A percentile compares a stretch with the other conserved stretches of the same genome.
phyloP scores from a whole-genome alignment of 208 protist species.

The Endotrypanum monterogeii region DNA sequence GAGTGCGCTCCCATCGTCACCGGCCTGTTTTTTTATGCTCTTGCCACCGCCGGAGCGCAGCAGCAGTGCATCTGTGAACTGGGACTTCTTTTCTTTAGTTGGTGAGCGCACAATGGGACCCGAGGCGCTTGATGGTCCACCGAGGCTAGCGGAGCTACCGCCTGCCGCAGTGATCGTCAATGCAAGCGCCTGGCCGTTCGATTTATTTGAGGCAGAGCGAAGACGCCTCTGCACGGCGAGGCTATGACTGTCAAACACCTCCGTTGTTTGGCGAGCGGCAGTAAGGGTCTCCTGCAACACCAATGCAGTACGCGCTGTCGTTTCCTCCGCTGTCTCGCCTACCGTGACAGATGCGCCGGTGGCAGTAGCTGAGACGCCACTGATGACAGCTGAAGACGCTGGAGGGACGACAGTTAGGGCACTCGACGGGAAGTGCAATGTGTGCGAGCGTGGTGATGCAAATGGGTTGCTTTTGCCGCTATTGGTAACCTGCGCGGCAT shows the following conservation, averaged over 20 bases:
- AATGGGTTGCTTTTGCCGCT: neutral
- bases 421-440: neutral
- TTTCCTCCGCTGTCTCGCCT: constrained; percentile 23
- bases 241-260: constrained; percentile 42
- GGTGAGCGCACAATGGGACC: constrained; percentile 78
- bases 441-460: neutral
- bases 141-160: constrained; percentile 8
- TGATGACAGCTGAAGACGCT: neutral
- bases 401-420: neutral
- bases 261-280: constrained; percentile 15
- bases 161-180: constrained; percentile 26
- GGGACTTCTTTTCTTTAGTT: constrained; percentile 42
- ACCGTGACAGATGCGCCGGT: neutral
- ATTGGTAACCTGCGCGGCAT: neutral
- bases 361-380: neutral
- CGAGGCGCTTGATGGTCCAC: constrained; percentile 24
- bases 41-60: constrained; percentile 6
- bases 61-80: constrained; percentile 26
- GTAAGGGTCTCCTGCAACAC: constrained; percentile 33
- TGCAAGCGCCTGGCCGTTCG: constrained; percentile 7
- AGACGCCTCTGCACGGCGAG: constrained; percentile 25
- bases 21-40: neutral
- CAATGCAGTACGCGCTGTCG: constrained; percentile 42
- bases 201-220: constrained; percentile 1
- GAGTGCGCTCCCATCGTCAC: neutral